phyloP scores from a whole-genome alignment of 2,329 filamentous ascomycete genomes.

The Stemphylium lycopersici region DNA sequence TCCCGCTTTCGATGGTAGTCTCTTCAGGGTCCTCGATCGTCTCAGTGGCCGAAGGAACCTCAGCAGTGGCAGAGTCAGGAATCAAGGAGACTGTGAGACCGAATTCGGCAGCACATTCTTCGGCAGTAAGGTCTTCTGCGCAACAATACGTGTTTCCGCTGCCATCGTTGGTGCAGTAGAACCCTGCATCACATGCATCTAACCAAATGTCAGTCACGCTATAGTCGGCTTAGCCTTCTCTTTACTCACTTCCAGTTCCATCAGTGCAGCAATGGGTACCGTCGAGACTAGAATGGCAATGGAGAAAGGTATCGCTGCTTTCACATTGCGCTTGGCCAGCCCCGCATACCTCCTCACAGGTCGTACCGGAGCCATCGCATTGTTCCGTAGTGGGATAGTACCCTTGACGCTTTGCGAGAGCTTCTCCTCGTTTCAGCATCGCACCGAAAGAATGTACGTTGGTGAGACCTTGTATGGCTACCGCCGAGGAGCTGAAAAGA shows the following conservation, averaged over 20 bases:
- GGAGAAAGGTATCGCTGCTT: not conserved
- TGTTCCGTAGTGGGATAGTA: not conserved
- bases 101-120: constrained; percentile 57
- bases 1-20: not conserved
- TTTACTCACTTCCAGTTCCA: not conserved
- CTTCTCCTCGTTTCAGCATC: not conserved
- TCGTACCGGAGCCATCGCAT: not conserved
- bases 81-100: not conserved
- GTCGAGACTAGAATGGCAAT: not conserved
- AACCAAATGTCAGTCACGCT: not conserved
- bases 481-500: not conserved
- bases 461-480: not conserved
- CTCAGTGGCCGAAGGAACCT: not conserved
- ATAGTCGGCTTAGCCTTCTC: too few species aligned
- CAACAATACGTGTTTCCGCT: constrained; percentile 65
- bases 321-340: not conserved
- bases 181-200: constrained; percentile 67
- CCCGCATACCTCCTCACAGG: not conserved
- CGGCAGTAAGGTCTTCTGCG: constrained; percentile 61
- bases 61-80: not conserved
- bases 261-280: not conserved
- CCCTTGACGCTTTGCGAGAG: not conserved
- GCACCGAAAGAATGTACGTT: not conserved
- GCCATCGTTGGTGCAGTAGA: constrained; percentile 66
- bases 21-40: not conserved